Evolutionary conservation across 202 grass and related monocot species (phyloP).

Genomic region (Saccharum hybrid): DNA sequence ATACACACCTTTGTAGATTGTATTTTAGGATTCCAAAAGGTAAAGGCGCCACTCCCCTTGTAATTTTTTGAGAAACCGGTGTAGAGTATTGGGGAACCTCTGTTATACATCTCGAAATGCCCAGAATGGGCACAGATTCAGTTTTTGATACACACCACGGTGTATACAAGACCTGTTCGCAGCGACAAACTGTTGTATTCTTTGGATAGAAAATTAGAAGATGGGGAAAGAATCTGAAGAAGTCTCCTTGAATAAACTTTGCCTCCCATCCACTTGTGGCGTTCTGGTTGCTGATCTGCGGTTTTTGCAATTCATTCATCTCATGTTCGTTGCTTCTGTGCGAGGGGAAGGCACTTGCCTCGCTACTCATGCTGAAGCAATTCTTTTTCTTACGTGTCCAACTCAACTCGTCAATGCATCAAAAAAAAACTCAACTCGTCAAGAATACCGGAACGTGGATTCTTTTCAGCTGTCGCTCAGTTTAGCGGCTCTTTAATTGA

Average conservation of each 20-base stretch:
- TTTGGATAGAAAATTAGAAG: constrained; percentile 36
- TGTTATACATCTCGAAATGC: constrained; percentile 45
- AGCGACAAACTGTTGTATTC: constrained; percentile 35
- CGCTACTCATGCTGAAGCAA: constrained; percentile 36
- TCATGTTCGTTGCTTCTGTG: constrained; percentile 42
- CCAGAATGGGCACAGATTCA: constrained; percentile 40
- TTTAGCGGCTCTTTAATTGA: constrained; percentile 38
- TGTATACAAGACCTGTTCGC: constrained; percentile 10
- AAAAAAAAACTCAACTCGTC: constrained; percentile 24
- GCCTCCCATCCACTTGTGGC: background rate
- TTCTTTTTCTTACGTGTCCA: constrained; percentile 14
- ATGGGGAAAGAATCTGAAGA: constrained; percentile 36
- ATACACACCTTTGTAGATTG: constrained; percentile 66
- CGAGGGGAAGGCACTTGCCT: background rate
- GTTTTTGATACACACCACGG: constrained; percentile 34
- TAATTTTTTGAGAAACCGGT: constrained; percentile 55
- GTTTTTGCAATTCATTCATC: too few species aligned
- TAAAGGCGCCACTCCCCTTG: constrained; percentile 46
- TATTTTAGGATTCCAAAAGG: constrained; percentile 56
- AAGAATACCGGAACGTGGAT: constrained; percentile 40
- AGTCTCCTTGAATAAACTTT: constrained; percentile 16
- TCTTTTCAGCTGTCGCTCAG: constrained; percentile 19
- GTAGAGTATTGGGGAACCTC: constrained; percentile 44
- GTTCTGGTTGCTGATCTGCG: background rate
- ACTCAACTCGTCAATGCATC: constrained; percentile 35